Percentiles rank a stretch among this genome's conserved stretches.
These are phyloP conservation scores for Diaporthe aspalathi DNA, from an alignment of 2,329 filamentous ascomycete species.

Conservation along the genomic window DNA sequence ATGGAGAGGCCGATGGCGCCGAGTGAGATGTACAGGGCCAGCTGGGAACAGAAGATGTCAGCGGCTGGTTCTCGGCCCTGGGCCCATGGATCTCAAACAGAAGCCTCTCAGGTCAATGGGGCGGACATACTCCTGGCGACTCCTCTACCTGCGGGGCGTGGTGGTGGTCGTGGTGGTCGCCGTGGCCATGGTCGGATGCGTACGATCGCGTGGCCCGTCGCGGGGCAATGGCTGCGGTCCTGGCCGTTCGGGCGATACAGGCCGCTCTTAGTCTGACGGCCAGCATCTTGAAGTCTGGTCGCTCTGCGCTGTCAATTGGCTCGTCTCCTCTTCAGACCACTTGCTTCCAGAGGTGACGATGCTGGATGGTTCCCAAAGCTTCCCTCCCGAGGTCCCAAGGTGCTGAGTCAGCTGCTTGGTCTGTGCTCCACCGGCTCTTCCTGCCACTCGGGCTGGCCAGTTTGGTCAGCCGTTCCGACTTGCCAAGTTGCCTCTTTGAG, in stretches of 20 bases:
- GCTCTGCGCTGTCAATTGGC: slow-evolving; percentile 34
- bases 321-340: slow-evolving; percentile 4
- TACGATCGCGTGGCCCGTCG: slow-evolving; percentile 58
- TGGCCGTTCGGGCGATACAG: slow-evolving; percentile 52
- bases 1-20: slow-evolving; percentile 58
- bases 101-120: too few species aligned
- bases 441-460: slow-evolving; percentile 12
- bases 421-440: neutral
- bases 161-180: slow-evolving; percentile 55
- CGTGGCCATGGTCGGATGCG: slow-evolving; percentile 64
- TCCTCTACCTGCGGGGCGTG: slow-evolving; percentile 59
- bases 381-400: neutral
- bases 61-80: neutral
- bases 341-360: slow-evolving; percentile 26
- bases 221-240: slow-evolving; percentile 44
- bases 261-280: slow-evolving; percentile 51
- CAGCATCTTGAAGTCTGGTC: slow-evolving; percentile 48
- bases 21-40: slow-evolving; percentile 60
- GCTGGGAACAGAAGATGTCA: slow-evolving; percentile 50
- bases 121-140: slow-evolving; percentile 66
- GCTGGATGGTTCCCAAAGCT: slow-evolving; percentile 23
- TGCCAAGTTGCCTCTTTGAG: slow-evolving; percentile 22
- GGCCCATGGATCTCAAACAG: neutral
- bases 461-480: slow-evolving; percentile 21
- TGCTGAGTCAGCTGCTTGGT: slow-evolving; percentile 33